Evolutionary conservation across 2,329 filamentous ascomycete species (phyloP).

Genomic region (Sporothrix variecibatus): DNA sequence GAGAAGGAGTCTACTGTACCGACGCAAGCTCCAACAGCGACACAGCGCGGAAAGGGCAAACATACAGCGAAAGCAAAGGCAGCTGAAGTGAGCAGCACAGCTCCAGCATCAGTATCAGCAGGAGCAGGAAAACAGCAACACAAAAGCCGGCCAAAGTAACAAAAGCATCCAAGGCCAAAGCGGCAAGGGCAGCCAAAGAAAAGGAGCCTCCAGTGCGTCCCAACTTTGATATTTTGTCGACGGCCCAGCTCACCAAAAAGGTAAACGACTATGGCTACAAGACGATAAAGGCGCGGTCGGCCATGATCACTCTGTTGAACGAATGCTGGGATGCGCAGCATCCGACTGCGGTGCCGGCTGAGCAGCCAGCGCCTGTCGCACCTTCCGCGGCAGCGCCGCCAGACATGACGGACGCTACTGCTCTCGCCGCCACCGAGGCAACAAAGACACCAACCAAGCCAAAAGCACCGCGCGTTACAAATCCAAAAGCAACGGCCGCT

Average conservation of each 20-base stretch:
- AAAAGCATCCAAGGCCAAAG: background rate
- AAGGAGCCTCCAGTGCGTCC: conserved; percentile 43
- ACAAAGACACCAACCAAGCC: background rate
- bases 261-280: conserved; percentile 72
- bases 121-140: background rate
- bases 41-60: conserved; percentile 8
- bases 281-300: conserved; percentile 64
- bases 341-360: background rate
- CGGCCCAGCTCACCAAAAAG: conserved; percentile 62
- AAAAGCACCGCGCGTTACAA: background rate
- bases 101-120: background rate
- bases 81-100: background rate
- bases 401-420: background rate
- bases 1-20: background rate
- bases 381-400: background rate
- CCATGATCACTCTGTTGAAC: conserved; percentile 69
- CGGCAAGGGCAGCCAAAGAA: background rate
- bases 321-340: conserved; percentile 60
- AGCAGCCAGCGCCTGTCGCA: background rate
- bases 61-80: conserved; percentile 2
- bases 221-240: conserved; percentile 62
- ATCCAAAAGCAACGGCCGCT: background rate
- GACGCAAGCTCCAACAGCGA: background rate
- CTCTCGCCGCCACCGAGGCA: background rate
- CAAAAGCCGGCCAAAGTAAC: background rate